These are phyloP conservation scores for Beauveria australis DNA, from an alignment of 2,329 filamentous ascomycete genomes.

Conservation along the genomic window DNA sequence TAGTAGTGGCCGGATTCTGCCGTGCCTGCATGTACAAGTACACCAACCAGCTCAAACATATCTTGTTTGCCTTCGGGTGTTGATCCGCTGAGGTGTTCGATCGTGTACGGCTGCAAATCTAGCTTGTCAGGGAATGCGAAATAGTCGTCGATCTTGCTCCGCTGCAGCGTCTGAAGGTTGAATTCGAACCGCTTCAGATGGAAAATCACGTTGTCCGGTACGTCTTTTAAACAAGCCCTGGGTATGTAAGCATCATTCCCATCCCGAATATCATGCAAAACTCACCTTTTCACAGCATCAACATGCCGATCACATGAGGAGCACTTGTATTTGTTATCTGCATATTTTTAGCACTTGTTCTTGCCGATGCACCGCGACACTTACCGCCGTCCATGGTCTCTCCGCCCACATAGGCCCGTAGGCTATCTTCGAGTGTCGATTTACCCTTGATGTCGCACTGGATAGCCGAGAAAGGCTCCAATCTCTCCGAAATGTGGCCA, in stretches of 20 bases:
- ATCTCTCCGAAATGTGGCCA: slow-evolving; percentile 80
- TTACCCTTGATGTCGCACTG: slow-evolving; percentile 97
- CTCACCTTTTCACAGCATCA: slow-evolving; percentile 77
- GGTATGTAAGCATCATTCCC: slow-evolving; percentile 12
- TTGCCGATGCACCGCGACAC: slow-evolving; percentile 20
- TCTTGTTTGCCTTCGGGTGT: slow-evolving; percentile 53
- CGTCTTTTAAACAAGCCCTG: slow-evolving; percentile 81
- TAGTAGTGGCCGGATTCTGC: slow-evolving; percentile 96
- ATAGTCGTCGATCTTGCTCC: slow-evolving; percentile 91
- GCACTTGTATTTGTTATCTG: slow-evolving; percentile 97
- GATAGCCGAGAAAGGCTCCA: slow-evolving; percentile 88
- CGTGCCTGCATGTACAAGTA: slow-evolving; percentile 87
- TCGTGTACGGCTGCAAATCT: slow-evolving; percentile 82
- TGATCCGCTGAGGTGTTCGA: slow-evolving; percentile 68
- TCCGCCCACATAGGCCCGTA: slow-evolving; percentile 91
- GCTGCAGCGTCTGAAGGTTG: slow-evolving; percentile 65
- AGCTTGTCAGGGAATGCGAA: slow-evolving; percentile 81
- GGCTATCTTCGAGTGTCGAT: slow-evolving; percentile 69
- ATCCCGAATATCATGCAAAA: slow-evolving; percentile 5
- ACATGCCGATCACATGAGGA: slow-evolving; percentile 82
- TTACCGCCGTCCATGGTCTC: slow-evolving; percentile 87
- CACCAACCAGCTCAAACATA: slow-evolving; percentile 85
- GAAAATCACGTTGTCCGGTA: slow-evolving; percentile 91
- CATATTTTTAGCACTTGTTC: slow-evolving; percentile 11
- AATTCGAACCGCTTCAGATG: slow-evolving; percentile 87